Percentiles rank a stretch among this genome's conserved stretches.
phyloP scores from a whole-genome alignment of 1,139 yeast species.

The Saccharomyces uvarum region DNA sequence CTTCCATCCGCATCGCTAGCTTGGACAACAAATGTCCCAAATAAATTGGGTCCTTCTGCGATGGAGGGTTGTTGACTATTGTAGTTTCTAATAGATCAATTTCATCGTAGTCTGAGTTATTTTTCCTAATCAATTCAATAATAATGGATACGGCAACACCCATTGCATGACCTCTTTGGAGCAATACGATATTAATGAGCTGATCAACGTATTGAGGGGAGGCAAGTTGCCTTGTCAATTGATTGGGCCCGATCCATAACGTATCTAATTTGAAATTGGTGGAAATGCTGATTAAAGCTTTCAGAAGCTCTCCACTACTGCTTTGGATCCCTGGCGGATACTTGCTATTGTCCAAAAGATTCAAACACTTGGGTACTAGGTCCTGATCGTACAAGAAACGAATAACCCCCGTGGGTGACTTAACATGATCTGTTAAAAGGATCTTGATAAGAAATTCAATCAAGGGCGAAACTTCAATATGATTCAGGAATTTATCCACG shows the following conservation, averaged over 20 bases:
- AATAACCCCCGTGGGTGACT: constrained; percentile 56
- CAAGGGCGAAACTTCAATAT: constrained; percentile 52
- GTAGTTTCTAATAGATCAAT: constrained; percentile 80
- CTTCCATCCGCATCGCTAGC: constrained; percentile 26
- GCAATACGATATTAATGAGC: constrained; percentile 66
- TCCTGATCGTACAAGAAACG: constrained; percentile 46
- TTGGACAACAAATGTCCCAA: constrained; percentile 32
- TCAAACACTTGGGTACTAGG: constrained; percentile 45
- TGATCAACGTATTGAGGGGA: constrained; percentile 55
- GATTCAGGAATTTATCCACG: constrained; percentile 46
- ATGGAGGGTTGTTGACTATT: constrained; percentile 79
- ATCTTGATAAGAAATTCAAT: constrained; percentile 65
- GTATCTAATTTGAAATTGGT: constrained; percentile 64
- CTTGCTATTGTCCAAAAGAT: constrained; percentile 42
- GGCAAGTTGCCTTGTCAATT: constrained; percentile 80
- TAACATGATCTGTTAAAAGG: constrained; percentile 56
- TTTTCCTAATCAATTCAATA: constrained; percentile 88
- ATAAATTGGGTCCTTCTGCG: constrained; percentile 73
- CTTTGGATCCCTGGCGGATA: constrained; percentile 61
- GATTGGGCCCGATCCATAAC: constrained; percentile 94
- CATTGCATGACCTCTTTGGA: constrained; percentile 74
- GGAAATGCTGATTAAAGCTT: constrained; percentile 86
- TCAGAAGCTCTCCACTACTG: constrained; percentile 88
- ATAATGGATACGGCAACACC: constrained; percentile 93
- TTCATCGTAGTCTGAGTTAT: constrained; percentile 90